phyloP scores from a whole-genome alignment of 306 rosid species.

The Glycine soja region DNA sequence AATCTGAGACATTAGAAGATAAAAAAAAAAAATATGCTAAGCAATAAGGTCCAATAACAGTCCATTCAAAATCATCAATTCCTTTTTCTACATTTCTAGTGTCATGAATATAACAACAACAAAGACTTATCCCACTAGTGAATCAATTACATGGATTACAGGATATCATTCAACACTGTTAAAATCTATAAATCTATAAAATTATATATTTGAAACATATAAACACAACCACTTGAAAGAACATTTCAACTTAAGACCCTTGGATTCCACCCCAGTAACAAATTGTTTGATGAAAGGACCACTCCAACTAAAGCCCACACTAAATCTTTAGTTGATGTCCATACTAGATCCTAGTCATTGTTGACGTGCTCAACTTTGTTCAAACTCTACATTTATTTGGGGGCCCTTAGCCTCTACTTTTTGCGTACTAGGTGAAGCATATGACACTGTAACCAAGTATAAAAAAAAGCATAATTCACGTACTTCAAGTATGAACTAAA shows the following conservation, averaged over 20 bases:
- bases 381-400: background rate
- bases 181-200: background rate
- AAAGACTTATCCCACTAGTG: no score
- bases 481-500: background rate
- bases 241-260: background rate
- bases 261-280: background rate
- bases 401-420: background rate
- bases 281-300: background rate
- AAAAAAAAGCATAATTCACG: background rate
- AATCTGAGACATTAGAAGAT: constrained; percentile 53
- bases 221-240: background rate
- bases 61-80: background rate
- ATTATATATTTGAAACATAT: background rate
- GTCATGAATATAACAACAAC: no score
- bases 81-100: background rate
- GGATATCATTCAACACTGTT: no score
- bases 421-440: background rate
- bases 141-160: no score
- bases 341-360: background rate
- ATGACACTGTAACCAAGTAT: background rate
- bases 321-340: constrained; percentile 5
- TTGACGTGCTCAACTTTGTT: background rate
- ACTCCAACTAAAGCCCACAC: background rate
- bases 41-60: background rate
- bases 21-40: background rate